A percentile compares a stretch with the other conserved stretches of the same genome.
phyloP scores from a whole-genome alignment of 2,329 filamentous ascomycete genomes.

The Venturia oleaginea region DNA sequence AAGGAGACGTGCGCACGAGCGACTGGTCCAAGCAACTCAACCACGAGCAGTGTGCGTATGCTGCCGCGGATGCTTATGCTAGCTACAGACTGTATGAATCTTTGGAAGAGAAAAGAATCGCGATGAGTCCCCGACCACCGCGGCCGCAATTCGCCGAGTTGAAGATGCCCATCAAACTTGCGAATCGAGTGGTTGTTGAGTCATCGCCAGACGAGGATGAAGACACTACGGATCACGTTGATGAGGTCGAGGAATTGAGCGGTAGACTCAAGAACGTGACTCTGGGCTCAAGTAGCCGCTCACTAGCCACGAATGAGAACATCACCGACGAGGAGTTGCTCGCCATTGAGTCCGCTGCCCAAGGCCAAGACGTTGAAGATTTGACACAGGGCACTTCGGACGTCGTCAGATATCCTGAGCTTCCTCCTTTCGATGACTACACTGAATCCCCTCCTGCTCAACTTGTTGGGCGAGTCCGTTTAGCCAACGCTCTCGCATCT shows the following conservation, averaged over 20 bases:
- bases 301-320: not conserved
- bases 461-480: not conserved
- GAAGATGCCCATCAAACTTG: constrained; percentile 50
- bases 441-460: not conserved
- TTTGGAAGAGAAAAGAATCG: constrained; percentile 58
- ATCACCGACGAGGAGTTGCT: not conserved
- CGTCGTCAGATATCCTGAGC: not conserved
- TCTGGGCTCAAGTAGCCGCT: not conserved
- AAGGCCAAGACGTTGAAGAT: not conserved
- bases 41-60: constrained; percentile 42
- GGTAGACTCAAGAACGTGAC: not conserved
- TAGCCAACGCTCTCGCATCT: not conserved
- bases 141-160: constrained; percentile 60
- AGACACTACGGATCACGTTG: not conserved
- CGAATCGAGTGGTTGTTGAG: constrained; percentile 24
- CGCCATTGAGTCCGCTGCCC: not conserved
- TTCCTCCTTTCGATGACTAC: not conserved
- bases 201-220: not conserved
- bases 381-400: not conserved
- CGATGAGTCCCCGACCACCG: constrained; percentile 61
- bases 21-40: constrained; percentile 62
- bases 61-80: constrained; percentile 78
- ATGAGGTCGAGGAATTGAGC: not conserved
- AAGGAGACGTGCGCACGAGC: constrained; percentile 63
- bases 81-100: constrained; percentile 62